Base-by-base conservation (phyloP, 2,329 filamentous ascomycete genomes). In the Cryphonectria japonica region DNA sequence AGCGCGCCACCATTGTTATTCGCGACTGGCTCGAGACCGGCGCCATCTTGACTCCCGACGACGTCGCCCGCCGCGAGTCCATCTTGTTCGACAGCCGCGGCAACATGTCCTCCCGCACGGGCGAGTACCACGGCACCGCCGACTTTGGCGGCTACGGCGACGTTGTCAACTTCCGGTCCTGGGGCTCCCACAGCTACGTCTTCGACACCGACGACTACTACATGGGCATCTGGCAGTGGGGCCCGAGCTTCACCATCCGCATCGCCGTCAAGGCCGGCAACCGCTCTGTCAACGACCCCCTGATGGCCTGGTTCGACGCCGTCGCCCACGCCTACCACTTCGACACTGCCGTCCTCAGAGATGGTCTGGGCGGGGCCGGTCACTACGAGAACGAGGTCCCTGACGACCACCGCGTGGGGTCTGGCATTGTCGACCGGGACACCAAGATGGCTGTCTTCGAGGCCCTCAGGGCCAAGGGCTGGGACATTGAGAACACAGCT, bases 1-100 rank as follows among this genome's bases (percentile, higher is more conserved):
- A 98, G 80, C 88, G 96, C 50, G 93, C 94, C 1, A 93, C 91
- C 64, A 89, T 98, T 29, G 84, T 97, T 1, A 91, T 95, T 76
- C 86, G 88, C 57, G 83, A 85, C 73, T 87, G 87, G 68, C 78
- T 91, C 75, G 84, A 79, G 67, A 81, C 73, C 22, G 83, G 83
- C 34, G 80, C 77, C 14, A 81, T 93, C 1, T 84, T 93, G 3
- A 85, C 85, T 0, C 94, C 94, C 0, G 81, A 84, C 9, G 84
- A 94, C 74, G 90, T 94, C 1, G 87, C 93, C 0, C 76, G 86
- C 65, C 81, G 83, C 64, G 92, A 94, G 78, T 88, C 85, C 26
- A 88, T 94, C 32, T 80, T 98, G n/a, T 82, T 86, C 64, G 86
- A 85, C 81, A 79, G 78, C 68, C 76, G 78, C 66, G 84, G 78